Evolutionary conservation across 2,329 filamentous ascomycete species (phyloP), one percentile per base, ranked within the genome.

Genomic region (Fusarium decemcellulare): DNA sequence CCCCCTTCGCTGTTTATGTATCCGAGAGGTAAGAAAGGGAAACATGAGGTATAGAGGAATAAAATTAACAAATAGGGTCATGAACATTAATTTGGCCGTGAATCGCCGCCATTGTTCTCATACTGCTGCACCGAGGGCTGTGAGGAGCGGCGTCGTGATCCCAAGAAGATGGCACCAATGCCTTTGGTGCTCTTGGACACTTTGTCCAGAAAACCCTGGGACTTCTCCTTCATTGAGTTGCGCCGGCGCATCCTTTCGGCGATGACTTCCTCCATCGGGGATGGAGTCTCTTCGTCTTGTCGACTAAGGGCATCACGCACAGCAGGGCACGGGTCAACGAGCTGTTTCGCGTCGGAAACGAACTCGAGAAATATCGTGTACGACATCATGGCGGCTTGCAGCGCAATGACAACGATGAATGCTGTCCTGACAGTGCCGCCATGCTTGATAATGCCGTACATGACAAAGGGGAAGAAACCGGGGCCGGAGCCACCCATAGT

Each of bases 401-500:
- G 76, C 5, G 79, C 83, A 4, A 91, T 80, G 2, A 93, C 88
- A 5, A 94, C 83, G 34, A 88, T 80, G 76, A 92, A 92, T 0
- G 90, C 88, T 36, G 86, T 86, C 12, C 88, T 88, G 11, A 92
- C 90, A 48, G 84, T 84, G 15, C 89, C 86, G n/a, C 86, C 86
- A 37, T 80, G 75, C 58, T 87, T 83, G 23, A 91, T 84, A 42
- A 93, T 91, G 48, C 84, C 91, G 63, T 92, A 93, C 64, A 93
- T 86, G 56, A 94, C 85, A 36, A 93, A 93, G 0, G 93, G 92
- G 74, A 93, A 92, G 59, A 91, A 88, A 1, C 90, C 91, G 11
- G 93, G 91, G 2, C 93, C 92, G 2, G 88, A 90, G 1, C 90
- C 92, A 52, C 91, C 92, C 77, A 91, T 93, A 2, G 95, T 93